These are phyloP conservation scores for Emergomyces africanus DNA, from an alignment of 2,329 filamentous ascomycete species.

Conservation along the genomic window DNA sequence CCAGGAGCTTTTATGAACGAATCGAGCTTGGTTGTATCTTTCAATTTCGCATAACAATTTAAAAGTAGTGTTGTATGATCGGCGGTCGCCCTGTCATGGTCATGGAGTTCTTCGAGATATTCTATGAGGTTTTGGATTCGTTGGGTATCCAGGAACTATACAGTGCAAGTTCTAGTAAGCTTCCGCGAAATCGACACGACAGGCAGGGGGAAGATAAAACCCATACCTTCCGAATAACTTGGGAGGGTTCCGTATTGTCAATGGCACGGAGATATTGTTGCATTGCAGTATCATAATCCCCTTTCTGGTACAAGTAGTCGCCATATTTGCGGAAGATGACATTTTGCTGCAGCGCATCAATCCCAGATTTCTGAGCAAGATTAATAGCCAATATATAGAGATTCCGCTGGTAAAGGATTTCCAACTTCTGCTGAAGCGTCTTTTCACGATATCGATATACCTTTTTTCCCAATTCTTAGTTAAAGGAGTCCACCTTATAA, in stretches of 20 bases:
- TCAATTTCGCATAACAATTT: constrained; percentile 96
- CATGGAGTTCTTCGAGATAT: constrained; percentile 91
- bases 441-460: constrained; percentile 85
- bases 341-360: constrained; percentile 72
- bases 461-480: constrained; percentile 30
- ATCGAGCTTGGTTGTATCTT: constrained; percentile 92
- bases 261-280: constrained; percentile 94
- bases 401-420: constrained; percentile 87
- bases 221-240: constrained; percentile 76
- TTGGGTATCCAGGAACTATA: constrained; percentile 84
- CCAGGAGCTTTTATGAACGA: constrained; percentile 93
- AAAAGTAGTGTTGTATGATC: constrained; percentile 90
- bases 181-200: constrained; percentile 29
- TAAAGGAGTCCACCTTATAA: not conserved
- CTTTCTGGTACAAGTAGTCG: constrained; percentile 87
- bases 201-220: constrained; percentile 10
- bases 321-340: constrained; percentile 88
- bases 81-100: constrained; percentile 81
- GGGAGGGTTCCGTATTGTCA: constrained; percentile 88
- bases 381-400: constrained; percentile 87
- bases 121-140: constrained; percentile 95
- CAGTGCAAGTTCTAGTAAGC: constrained; percentile 7
- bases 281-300: constrained; percentile 97
- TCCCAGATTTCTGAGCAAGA: constrained; percentile 74
- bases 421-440: constrained; percentile 74